Evolutionary conservation across 176 grass and related monocot species (phyloP).

Genomic region (Pharus latifolius): DNA sequence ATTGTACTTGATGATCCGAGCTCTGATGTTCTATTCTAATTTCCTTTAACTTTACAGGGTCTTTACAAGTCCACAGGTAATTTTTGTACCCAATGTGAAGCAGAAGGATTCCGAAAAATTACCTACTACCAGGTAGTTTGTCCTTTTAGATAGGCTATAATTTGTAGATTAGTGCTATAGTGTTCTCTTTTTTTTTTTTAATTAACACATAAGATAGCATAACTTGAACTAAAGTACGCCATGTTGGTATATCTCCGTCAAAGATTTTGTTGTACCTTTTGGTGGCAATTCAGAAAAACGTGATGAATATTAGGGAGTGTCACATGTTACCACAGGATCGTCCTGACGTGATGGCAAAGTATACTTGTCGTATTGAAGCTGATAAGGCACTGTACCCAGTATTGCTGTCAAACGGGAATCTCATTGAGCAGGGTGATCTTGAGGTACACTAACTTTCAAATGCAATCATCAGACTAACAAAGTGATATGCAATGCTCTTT

Average conservation of each 20-base stretch:
- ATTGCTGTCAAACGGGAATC: constrained; percentile 96
- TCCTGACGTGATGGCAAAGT: constrained; percentile 94
- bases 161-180: background rate
- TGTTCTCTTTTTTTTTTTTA: background rate
- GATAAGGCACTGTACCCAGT: constrained; percentile 85
- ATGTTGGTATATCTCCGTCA: background rate
- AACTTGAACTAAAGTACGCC: background rate
- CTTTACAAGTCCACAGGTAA: constrained; percentile 86
- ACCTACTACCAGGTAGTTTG: constrained; percentile 87
- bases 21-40: background rate
- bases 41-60: constrained; percentile 45
- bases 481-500: background rate
- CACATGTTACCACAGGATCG: constrained; percentile 57
- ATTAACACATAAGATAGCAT: background rate
- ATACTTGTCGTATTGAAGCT: constrained; percentile 89
- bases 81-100: constrained; percentile 98
- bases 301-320: constrained; percentile 22
- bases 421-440: constrained; percentile 75
- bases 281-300: background rate
- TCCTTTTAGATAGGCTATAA: background rate
- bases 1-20: too few species aligned
- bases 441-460: constrained; percentile 39
- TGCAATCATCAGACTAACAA: constrained; percentile 8
- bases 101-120: constrained; percentile 97
- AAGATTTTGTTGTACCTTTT: background rate